Evolutionary conservation across 2,329 filamentous ascomycete species (phyloP).

Genomic region (Xylaria sp.): DNA sequence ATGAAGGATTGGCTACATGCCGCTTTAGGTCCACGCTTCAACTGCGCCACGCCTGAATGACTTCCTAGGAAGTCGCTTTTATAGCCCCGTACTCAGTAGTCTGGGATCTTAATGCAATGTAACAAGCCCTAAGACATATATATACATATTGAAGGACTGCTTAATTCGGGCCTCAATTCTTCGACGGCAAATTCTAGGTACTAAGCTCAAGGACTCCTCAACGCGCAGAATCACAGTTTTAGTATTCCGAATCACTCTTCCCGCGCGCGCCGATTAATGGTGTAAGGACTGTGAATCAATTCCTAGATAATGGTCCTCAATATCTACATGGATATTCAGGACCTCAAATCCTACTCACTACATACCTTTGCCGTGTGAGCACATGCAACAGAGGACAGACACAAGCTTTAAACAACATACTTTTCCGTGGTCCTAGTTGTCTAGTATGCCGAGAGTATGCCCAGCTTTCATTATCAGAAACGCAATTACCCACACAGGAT

Average conservation of each 20-base stretch:
- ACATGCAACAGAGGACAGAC: background rate
- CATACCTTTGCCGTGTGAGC: background rate
- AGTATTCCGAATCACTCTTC: background rate
- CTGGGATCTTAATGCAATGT: background rate
- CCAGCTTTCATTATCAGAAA: too few relatives aligned
- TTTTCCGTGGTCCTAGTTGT: background rate
- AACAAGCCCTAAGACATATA: background rate
- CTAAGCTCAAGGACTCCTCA: background rate
- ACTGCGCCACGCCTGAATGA: too few relatives aligned
- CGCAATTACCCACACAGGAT: too few relatives aligned
- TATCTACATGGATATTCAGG: background rate
- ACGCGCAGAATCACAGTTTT: too few relatives aligned
- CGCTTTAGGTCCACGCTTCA: too few relatives aligned
- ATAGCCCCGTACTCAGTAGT: too few relatives aligned
- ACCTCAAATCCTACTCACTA: background rate
- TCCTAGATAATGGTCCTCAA: background rate
- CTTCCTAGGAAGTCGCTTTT: too few relatives aligned
- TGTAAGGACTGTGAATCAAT: too few relatives aligned
- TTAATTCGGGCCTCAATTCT: background rate
- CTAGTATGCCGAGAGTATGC: background rate
- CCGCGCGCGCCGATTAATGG: too few relatives aligned
- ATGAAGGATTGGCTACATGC: too few relatives aligned
- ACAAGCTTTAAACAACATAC: background rate
- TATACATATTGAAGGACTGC: background rate
- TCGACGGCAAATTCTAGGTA: too few relatives aligned